These are phyloP conservation scores for Irpex sp. DNA, from an alignment of 1,284 basidiomycete genomes.

Conservation along the genomic window DNA sequence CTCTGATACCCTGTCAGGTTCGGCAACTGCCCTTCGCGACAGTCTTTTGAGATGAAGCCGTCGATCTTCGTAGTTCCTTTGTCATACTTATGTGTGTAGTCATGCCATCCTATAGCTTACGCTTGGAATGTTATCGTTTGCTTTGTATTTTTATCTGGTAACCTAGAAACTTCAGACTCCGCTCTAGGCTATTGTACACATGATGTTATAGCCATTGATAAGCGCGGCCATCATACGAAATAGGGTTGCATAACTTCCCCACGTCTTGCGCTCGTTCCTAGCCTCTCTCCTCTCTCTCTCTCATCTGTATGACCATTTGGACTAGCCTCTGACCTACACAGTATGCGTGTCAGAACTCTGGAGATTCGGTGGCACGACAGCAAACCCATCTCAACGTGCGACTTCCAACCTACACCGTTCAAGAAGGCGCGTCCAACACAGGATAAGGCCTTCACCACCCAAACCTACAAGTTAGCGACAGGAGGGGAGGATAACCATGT, in stretches of 20 bases:
- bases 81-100: background rate
- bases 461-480: slow-evolving; percentile 88
- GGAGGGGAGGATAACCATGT: slow-evolving; percentile 98
- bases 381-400: slow-evolving; percentile 91
- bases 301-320: background rate
- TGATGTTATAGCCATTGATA: background rate
- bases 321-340: background rate
- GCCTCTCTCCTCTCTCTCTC: background rate
- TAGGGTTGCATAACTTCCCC: background rate
- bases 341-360: slow-evolving; percentile 79
- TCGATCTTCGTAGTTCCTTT: background rate
- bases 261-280: background rate
- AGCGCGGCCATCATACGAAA: background rate
- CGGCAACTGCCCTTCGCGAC: slow-evolving; percentile 32
- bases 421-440: slow-evolving; percentile 72
- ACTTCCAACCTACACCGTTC: slow-evolving; percentile 82
- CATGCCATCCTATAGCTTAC: background rate
- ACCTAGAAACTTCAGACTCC: background rate
- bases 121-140: background rate
- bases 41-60: slow-evolving; percentile 30
- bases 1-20: slow-evolving; percentile 24
- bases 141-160: background rate
- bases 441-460: slow-evolving; percentile 55
- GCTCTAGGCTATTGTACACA: background rate
- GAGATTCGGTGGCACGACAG: slow-evolving; percentile 95